These are phyloP conservation scores for Penicillium sp. DNA, from an alignment of 2,329 filamentous ascomycete genomes.

Conservation along the genomic window DNA sequence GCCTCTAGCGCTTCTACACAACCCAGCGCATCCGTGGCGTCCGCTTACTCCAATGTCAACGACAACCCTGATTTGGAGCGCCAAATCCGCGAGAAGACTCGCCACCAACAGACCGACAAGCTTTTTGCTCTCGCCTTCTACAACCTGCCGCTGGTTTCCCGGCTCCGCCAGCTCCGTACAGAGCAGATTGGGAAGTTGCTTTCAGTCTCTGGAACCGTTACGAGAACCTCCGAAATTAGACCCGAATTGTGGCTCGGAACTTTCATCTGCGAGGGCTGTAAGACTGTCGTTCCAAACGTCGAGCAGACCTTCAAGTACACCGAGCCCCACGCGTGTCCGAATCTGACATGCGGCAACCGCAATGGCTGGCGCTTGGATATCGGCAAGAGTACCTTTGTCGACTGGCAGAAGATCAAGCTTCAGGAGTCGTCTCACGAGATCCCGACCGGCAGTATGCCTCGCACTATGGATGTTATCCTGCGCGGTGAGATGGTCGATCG, in stretches of 20 bases:
- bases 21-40: constrained; percentile 59
- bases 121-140: constrained; percentile 91
- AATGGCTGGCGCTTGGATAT: constrained; percentile 96
- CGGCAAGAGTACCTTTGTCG: constrained; percentile 91
- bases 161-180: constrained; percentile 79
- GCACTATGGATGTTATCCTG: constrained; percentile 94
- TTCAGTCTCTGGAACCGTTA: constrained; percentile 95
- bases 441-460: constrained; percentile 95
- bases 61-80: constrained; percentile 52
- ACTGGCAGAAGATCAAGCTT: constrained; percentile 98
- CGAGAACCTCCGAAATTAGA: constrained; percentile 91
- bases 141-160: constrained; percentile 80
- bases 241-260: constrained; percentile 89
- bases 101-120: constrained; percentile 94
- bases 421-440: constrained; percentile 99
- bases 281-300: constrained; percentile 77
- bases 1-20: constrained; percentile 64
- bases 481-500: constrained; percentile 96
- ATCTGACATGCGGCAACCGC: constrained; percentile 78
- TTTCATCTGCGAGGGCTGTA: constrained; percentile 85
- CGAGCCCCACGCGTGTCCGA: constrained; percentile 92
- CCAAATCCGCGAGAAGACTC: constrained; percentile 62
- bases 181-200: constrained; percentile 86
- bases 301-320: constrained; percentile 98
- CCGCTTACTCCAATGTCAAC: constrained; percentile 57